A percentile compares a stretch with the other conserved stretches of the same genome.
These are phyloP conservation scores for Acanthamoeba healyi DNA, from an alignment of 208 protist species.

Conservation along the genomic window DNA sequence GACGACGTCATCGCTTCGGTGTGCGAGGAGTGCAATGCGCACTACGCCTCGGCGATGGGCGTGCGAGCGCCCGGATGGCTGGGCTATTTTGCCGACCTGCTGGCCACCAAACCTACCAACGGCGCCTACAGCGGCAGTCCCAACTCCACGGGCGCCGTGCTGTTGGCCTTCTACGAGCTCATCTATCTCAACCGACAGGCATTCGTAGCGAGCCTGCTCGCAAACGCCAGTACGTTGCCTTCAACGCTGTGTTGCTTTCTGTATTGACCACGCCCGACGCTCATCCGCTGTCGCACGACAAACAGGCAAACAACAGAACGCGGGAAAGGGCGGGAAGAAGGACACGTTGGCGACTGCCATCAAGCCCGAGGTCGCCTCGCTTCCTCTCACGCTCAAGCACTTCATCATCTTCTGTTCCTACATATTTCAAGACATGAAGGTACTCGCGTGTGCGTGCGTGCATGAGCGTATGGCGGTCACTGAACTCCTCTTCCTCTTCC, in stretches of 20 bases:
- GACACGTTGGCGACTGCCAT: background rate
- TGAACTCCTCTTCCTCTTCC: background rate
- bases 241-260: background rate
- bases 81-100: background rate
- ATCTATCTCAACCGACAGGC: constrained; percentile 60
- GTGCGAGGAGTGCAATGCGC: constrained; percentile 33
- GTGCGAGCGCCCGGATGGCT: background rate
- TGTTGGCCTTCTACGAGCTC: constrained; percentile 67
- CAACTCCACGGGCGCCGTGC: constrained; percentile 55
- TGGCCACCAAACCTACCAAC: background rate
- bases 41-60: constrained; percentile 42
- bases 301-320: too few species aligned
- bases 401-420: constrained; percentile 70
- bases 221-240: constrained; percentile 23
- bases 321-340: too few species aligned
- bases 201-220: constrained; percentile 23
- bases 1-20: constrained; percentile 47
- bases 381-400: constrained; percentile 31
- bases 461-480: background rate
- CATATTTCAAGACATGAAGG: constrained; percentile 66
- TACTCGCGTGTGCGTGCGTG: background rate
- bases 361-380: background rate
- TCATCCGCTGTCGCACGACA: too few species aligned
- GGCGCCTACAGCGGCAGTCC: constrained; percentile 22
- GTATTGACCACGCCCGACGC: too few species aligned